These are phyloP conservation scores for Saururus chinensis DNA, from an alignment of 164 flowering plant species.

Conservation along the genomic window DNA sequence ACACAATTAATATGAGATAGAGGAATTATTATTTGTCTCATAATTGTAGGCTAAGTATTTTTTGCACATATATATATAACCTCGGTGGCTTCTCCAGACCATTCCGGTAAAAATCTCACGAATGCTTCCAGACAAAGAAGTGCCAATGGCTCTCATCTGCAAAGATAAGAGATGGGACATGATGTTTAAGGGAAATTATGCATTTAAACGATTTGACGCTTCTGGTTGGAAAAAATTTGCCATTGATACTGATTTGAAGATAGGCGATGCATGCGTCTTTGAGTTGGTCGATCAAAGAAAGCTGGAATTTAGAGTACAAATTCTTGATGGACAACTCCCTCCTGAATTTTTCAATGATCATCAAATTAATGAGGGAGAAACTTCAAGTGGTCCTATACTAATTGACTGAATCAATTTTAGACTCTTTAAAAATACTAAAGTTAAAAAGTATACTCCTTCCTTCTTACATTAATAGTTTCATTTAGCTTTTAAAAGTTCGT, in stretches of 20 bases:
- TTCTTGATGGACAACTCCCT: neutral
- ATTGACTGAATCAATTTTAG: too few relatives aligned
- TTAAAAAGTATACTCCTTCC: too few relatives aligned
- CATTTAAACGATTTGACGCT: neutral
- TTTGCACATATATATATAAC: too few relatives aligned
- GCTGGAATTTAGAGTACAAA: neutral
- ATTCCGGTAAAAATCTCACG: neutral
- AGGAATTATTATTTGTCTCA: too few relatives aligned
- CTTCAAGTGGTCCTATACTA: too few relatives aligned
- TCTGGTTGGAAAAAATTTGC: neutral
- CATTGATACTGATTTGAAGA: neutral
- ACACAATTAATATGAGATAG: too few relatives aligned
- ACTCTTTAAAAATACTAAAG: too few relatives aligned
- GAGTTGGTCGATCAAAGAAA: neutral
- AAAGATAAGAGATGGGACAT: neutral
- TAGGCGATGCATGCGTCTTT: neutral
- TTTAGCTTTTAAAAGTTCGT: too few relatives aligned
- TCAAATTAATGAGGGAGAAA: neutral
- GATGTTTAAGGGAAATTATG: neutral
- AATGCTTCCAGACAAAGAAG: neutral
- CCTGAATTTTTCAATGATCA: neutral
- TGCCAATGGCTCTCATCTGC: neutral
- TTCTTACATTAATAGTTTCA: too few relatives aligned
- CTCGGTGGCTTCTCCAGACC: neutral
- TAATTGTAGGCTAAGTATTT: too few relatives aligned